Conservation (phyloP, 257 asterid species). For the Fraxinus excelsior region DNA sequence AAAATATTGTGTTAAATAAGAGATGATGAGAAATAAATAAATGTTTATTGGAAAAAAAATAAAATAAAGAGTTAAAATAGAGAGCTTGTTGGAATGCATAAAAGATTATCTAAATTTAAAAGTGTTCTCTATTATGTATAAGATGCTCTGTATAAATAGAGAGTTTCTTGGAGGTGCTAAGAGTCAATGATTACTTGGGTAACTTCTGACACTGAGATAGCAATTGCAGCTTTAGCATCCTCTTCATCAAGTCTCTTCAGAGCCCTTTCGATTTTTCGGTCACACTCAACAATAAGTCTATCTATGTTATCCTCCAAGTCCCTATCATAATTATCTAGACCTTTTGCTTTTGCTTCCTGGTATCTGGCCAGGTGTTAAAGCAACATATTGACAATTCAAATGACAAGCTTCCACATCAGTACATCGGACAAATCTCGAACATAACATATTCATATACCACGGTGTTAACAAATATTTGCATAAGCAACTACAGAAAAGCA, state of each 20-base stretch:
- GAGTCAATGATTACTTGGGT: conserved; percentile 51
- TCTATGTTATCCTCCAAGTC: conserved; percentile 96
- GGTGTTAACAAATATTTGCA: conserved; percentile 1
- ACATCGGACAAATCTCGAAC: background rate
- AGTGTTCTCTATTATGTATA: too few relatives aligned
- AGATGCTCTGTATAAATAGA: too few relatives aligned
- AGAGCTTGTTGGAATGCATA: too few relatives aligned
- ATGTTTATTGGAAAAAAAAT: too few relatives aligned
- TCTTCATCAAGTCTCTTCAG: conserved; percentile 91
- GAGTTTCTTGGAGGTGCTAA: background rate
- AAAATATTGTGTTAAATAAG: too few relatives aligned
- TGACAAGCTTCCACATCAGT: conserved; percentile 2
- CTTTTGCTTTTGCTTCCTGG: conserved; percentile 79
- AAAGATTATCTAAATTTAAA: too few relatives aligned
- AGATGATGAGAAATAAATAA: too few relatives aligned
- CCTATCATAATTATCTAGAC: conserved; percentile 81
- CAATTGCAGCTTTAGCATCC: conserved; percentile 97
- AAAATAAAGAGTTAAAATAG: too few relatives aligned
- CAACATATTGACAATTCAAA: conserved; percentile 19
- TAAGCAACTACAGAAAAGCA: background rate
- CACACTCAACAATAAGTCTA: conserved; percentile 94
- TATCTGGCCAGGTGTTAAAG: conserved; percentile 69
- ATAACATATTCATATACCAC: background rate
- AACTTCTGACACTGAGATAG: conserved; percentile 91
- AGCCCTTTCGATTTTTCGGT: conserved; percentile 86